Evolutionary conservation across 2,329 filamentous ascomycete species (phyloP), one percentile per base, ranked within the genome.

Genomic region (Sporothrix luriei): DNA sequence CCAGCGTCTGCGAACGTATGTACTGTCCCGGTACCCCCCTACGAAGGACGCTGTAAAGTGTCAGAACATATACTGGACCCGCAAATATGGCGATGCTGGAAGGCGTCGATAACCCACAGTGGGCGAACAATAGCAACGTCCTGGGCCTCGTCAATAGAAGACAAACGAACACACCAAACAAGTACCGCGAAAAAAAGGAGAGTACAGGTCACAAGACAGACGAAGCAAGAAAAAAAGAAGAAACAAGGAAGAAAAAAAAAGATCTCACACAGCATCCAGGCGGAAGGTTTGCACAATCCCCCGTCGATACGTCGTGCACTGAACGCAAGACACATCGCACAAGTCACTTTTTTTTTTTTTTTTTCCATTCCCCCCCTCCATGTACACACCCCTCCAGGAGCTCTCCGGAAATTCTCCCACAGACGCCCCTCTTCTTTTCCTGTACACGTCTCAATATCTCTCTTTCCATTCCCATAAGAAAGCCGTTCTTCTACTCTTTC

Each of bases 111-210:
- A 0, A 24, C 65, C 38, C 10, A 46, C 46, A n/a, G 16, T 11
- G 21, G 21, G 33, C 43, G 52, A 33, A 68, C 66, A 68, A 68
- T 68, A 68, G 66, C 52, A 68, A 38, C 24, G 26, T 46, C 66
- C 10, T 3, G 16, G 26, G 29, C 57, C 38, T 62, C 57, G 57
- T 64, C 43, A 46, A 54, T 54, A 33, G 3, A 38, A 5, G 2
- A 16, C 62, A 21, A 21, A 38, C 43, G 29, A 3, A 6, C 14
- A 33, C 61, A 49, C 26, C 33, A 21, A 16, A 16, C 46, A 52
- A 38, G 1, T 0, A 33, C 16, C 11, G 51, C n/a, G 24, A 10
- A 49, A 51, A 21, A 38, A n/a, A 4, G 19, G 4, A 14, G 6
- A 51, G 38, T 21, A 62, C 6, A 21, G 26, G 7, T 16, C 2